Percentiles rank a stretch among this genome's conserved stretches.
phyloP scores from a whole-genome alignment of 768 basidiomycete genomes.

The Amanita pseudoporphyria region DNA sequence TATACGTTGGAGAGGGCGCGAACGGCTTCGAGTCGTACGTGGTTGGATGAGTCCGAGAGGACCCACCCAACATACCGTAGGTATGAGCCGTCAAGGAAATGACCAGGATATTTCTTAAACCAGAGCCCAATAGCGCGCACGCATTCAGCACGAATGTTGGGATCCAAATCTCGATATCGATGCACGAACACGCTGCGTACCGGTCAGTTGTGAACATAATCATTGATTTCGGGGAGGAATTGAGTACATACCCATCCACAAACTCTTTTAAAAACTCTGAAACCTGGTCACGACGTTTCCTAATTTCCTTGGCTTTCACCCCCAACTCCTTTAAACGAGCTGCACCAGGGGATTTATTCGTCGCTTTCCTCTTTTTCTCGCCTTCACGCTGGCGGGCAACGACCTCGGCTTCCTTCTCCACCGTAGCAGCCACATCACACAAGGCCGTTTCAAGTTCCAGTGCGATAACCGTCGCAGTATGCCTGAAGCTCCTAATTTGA shows the following conservation, averaged over 20 bases:
- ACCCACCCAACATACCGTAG: constrained; percentile 96
- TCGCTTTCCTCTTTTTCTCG: constrained; percentile 72
- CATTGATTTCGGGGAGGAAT: background rate
- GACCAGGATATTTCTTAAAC: constrained; percentile 82
- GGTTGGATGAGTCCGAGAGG: constrained; percentile 76
- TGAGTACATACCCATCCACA: constrained; percentile 67
- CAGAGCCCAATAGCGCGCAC: constrained; percentile 81
- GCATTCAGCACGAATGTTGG: constrained; percentile 88
- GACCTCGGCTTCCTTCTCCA: constrained; percentile 83
- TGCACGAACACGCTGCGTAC: constrained; percentile 81
- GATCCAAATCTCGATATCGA: constrained; percentile 90
- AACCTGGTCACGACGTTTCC: constrained; percentile 61
- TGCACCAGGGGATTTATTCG: constrained; percentile 36
- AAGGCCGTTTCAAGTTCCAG: constrained; percentile 83
- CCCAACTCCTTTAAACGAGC: constrained; percentile 62
- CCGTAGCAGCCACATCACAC: constrained; percentile 75
- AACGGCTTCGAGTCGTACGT: constrained; percentile 86
- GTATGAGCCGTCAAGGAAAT: constrained; percentile 81
- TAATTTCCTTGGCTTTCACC: constrained; percentile 64
- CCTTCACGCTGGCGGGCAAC: constrained; percentile 78
- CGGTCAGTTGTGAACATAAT: background rate
- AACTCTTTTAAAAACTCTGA: constrained; percentile 83
- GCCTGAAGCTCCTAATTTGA: constrained; percentile 89
- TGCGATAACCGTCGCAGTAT: constrained; percentile 89
- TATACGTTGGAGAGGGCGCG: constrained; percentile 77